Evolutionary conservation across 306 rosid genomes (phyloP), one percentile per base, ranked within the genome.

Genomic region (Abrus precatorius): DNA sequence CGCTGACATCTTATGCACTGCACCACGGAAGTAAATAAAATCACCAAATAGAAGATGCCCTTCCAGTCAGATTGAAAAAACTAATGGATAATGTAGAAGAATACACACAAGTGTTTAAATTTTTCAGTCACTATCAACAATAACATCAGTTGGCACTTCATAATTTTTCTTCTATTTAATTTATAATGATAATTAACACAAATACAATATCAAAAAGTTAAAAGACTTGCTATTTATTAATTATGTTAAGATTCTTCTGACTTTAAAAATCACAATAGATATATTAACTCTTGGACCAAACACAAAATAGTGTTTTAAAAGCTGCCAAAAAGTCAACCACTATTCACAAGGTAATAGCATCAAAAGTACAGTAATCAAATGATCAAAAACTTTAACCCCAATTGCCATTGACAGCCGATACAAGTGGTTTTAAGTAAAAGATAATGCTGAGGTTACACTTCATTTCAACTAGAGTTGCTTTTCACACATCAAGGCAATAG

Each of bases 1-100:
- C 99, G 89, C 89, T 91, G 85, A 86, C 99, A 95, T 86, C 99
- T 85, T 84, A 93, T 90, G 82, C 99, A 95, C 99, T 95, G 93
- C 91, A 90, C 60, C 80, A 78, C 55, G 9, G 50, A 78, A 61
- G 56, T 13, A 61, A 56, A 80, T 78, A 49, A 49, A 60, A 62
- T 79, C 65, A 84, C 54, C 27, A 45, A 65, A 70, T 6, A 54
- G 79, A 75, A 75, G 50, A 14, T 30, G 32, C 9, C 20, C 50
- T 6, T 50, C 30, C 20, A 33, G 30, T 7, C 3, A 52, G 6
- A 62, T 49, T 13, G 38, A 63, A 63, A 61, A 55, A 14, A 12
- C 9, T n/a, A 28, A 33, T 5, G 11, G 41, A 41, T 34, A 33
- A 53, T 36, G 7, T 64, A 28, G 64, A 61, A 69, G 62, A 79